Percentiles rank a stretch among this genome's conserved stretches.
Evolutionary conservation across 2,329 filamentous ascomycete species (phyloP).

Genomic region (Juglanconis sp.): DNA sequence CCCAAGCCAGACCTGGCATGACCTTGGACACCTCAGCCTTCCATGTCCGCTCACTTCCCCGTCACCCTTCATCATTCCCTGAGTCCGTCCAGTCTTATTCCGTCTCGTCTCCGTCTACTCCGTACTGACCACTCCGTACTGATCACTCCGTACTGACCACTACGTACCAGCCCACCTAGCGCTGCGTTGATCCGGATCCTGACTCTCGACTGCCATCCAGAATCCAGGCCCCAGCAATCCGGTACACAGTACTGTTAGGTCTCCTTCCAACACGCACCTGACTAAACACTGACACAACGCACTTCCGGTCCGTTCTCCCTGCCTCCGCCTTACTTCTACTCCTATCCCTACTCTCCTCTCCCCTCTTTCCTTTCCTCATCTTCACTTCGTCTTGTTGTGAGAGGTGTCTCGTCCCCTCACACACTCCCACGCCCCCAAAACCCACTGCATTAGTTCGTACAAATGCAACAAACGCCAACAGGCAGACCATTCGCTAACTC

Average conservation of each 20-base stretch:
- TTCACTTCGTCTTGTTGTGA: neutral
- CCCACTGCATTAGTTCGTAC: too few relatives aligned
- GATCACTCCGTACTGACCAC: neutral
- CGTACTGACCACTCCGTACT: neutral
- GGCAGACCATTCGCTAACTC: too few relatives aligned
- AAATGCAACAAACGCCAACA: too few relatives aligned
- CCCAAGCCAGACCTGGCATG: neutral
- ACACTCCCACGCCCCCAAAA: too few relatives aligned
- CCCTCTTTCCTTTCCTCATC: neutral
- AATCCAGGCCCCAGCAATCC: neutral
- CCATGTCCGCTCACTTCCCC: neutral
- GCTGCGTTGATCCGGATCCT: slow-evolving; percentile 1
- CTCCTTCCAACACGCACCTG: slow-evolving; percentile 7
- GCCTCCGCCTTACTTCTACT: neutral
- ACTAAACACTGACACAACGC: slow-evolving; percentile 2
- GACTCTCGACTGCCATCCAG: neutral
- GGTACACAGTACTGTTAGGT: slow-evolving; percentile 9
- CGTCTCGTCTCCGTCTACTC: slow-evolving; percentile 3
- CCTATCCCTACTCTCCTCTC: neutral
- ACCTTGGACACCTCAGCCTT: neutral
- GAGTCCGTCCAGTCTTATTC: neutral
- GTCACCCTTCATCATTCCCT: neutral
- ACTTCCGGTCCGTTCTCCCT: slow-evolving; percentile 9
- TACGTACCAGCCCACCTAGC: neutral
- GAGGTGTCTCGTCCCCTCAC: too few relatives aligned